Conservation (phyloP, 139 green algal genomes). For the Desmodesmus armatus region DNA sequence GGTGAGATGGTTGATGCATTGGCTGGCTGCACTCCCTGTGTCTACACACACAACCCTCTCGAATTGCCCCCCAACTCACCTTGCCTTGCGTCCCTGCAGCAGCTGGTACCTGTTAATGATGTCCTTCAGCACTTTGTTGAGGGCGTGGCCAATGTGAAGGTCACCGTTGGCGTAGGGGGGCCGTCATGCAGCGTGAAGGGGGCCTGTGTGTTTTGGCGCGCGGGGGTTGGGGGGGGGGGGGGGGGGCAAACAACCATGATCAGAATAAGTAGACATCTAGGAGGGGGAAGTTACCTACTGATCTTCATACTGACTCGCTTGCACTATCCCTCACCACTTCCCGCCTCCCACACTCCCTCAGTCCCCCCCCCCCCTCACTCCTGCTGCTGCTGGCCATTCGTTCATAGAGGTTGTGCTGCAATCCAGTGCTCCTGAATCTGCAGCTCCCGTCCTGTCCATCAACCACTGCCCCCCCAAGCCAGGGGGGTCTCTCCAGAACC, state of each 20-base stretch:
- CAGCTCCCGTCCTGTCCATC: no score
- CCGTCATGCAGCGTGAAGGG: slow-evolving; percentile 98
- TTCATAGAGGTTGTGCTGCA: no score
- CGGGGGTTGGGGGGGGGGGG: not conserved
- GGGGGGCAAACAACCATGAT: not conserved
- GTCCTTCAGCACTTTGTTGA: slow-evolving; percentile 99
- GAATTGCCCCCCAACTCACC: no score
- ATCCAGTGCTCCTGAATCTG: slow-evolving; percentile 94
- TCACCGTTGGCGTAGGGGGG: slow-evolving; percentile 99
- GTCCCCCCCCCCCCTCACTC: not conserved
- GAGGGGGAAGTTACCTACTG: no score
- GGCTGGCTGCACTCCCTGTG: no score
- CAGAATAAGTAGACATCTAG: no score
- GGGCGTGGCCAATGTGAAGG: slow-evolving; percentile 97
- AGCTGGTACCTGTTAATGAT: slow-evolving; percentile 92
- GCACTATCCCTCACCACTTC: not conserved
- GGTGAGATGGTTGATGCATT: no score
- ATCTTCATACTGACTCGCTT: not conserved
- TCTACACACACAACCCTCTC: no score
- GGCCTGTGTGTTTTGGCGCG: slow-evolving; percentile 68
- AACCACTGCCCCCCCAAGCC: no score
- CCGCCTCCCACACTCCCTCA: not conserved
- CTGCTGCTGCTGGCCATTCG: slow-evolving; percentile 12
- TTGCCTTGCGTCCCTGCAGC: slow-evolving; percentile 72
- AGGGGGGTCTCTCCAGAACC: no score